Percentiles rank a stretch among this genome's conserved stretches.
Conservation (phyloP, 2,329 filamentous ascomycete genomes). For the Thermothelomyces thermophilus region DNA sequence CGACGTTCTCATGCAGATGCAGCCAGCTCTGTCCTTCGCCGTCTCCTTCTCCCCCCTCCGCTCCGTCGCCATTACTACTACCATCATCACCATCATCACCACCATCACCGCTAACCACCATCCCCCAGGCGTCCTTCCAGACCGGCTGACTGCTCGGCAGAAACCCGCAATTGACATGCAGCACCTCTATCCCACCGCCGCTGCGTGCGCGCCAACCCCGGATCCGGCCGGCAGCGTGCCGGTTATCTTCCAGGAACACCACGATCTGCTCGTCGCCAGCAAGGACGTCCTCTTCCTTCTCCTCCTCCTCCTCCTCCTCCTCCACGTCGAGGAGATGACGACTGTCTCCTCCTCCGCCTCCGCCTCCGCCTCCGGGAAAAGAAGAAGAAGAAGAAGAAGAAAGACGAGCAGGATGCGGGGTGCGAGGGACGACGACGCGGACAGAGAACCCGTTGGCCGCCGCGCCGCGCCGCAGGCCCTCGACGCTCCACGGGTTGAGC, state of each 20-base stretch:
- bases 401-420: not conserved
- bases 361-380: not conserved
- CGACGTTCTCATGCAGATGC: slow-evolving; percentile 62
- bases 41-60: too few relatives aligned
- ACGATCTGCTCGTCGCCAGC: slow-evolving; percentile 48
- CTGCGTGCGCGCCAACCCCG: slow-evolving; percentile 30
- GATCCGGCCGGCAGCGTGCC: slow-evolving; percentile 41
- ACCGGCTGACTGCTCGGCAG: slow-evolving; percentile 50
- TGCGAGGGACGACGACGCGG: slow-evolving; percentile 39
- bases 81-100: not conserved
- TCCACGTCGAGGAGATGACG: not conserved
- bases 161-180: slow-evolving; percentile 60
- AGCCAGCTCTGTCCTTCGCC: slow-evolving; percentile 47
- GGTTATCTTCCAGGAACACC: slow-evolving; percentile 65
- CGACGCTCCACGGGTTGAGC: slow-evolving; percentile 80
- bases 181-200: slow-evolving; percentile 37
- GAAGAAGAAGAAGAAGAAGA: not conserved
- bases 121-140: slow-evolving; percentile 47
- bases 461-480: slow-evolving; percentile 73
- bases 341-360: not conserved
- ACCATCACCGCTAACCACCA: slow-evolving; percentile 26
- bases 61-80: not conserved
- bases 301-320: not conserved
- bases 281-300: slow-evolving; percentile 24
- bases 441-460: slow-evolving; percentile 60